Evolutionary conservation across 805 yeast genomes (phyloP).

Genomic region (Cyberlindnera mrakii): DNA sequence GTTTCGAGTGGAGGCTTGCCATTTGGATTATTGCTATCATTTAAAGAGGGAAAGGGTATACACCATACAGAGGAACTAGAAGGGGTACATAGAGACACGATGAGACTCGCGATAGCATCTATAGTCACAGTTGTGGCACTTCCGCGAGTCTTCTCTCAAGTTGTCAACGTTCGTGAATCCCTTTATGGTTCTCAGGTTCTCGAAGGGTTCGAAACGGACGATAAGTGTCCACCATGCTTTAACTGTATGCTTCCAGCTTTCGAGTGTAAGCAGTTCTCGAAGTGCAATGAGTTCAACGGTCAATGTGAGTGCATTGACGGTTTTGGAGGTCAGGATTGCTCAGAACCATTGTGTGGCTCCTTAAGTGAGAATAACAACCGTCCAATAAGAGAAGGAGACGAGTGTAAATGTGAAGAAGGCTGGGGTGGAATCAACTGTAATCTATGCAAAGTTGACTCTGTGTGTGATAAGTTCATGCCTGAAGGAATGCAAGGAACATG

Average conservation of each 20-base stretch:
- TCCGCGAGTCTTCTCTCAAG: too few species aligned
- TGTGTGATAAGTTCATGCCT: constrained; percentile 86
- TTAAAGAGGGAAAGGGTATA: too few species aligned
- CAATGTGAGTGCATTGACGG: constrained; percentile 90
- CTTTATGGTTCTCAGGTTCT: constrained; percentile 7
- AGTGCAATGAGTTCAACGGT: constrained; percentile 85
- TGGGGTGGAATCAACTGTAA: constrained; percentile 96
- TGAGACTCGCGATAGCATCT: not conserved
- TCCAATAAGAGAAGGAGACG: constrained; percentile 46
- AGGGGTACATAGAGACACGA: not conserved
- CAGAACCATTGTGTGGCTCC: constrained; percentile 82
- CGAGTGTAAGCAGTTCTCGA: constrained; percentile 83
- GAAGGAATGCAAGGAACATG: constrained; percentile 83
- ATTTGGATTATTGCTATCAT: too few species aligned
- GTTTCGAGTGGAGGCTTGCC: too few species aligned
- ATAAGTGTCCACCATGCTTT: constrained; percentile 84
- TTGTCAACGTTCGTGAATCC: not conserved
- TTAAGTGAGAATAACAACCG: constrained; percentile 57
- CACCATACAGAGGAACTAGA: too few species aligned
- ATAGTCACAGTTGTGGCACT: too few species aligned
- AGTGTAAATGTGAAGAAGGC: constrained; percentile 75
- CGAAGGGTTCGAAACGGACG: constrained; percentile 3
- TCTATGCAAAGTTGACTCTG: constrained; percentile 64
- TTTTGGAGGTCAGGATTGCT: constrained; percentile 90
- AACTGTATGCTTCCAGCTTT: constrained; percentile 91